Evolutionary conservation across 1,284 basidiomycete genomes (phyloP), one percentile per base, ranked within the genome.

Genomic region (Tylopilus sp.): DNA sequence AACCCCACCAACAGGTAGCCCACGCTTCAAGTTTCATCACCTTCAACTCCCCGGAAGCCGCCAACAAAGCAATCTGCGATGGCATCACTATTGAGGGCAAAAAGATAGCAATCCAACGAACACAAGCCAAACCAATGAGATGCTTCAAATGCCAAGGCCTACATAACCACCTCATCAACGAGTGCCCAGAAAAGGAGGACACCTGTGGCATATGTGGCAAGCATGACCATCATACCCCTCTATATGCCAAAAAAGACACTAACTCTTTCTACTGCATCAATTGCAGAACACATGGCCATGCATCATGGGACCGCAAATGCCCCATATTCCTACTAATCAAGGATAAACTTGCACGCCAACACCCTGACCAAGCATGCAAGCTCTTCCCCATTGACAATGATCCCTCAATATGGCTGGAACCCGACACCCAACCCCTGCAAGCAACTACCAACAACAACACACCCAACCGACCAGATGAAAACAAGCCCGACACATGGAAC

Each of bases 1-100:
- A 57, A 47, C 39, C 26, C 44, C 38, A 47, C 9, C 56, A 57
- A n/a, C 6, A n/a, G 8, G 53, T 55, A 9, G 22, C 36, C 8
- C 53, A 38, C 33, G 13, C 53, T n/a, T n/a, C n/a, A n/a, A n/a
- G n/a, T 18, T 55, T 55, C 53, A 55, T 55, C 33, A 55, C 33
- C 33, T 55, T 55, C 22, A 55, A 22, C 33, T 7, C 15, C 2
- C 53, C 33, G 4, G 32, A 36, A 8, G 56, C 26, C 22, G 56
- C 26, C 41, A 57, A 57, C 19, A 15, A 57, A 47, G 56, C 36
- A 9, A 55, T 55, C 33, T 7, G n/a, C 18, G 22, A 19, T n/a
- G 33, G 53, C 15, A 18, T 55, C 19, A 22, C 7, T 5, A 38
- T 55, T 36, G 53, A 55, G 13, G 53, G 53, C 12, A 55, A 36